Percentiles rank a stretch among this genome's conserved stretches.
phyloP scores from a whole-genome alignment of 495 filamentous ascomycete genomes.

The Penicillium atrosanguineum region DNA sequence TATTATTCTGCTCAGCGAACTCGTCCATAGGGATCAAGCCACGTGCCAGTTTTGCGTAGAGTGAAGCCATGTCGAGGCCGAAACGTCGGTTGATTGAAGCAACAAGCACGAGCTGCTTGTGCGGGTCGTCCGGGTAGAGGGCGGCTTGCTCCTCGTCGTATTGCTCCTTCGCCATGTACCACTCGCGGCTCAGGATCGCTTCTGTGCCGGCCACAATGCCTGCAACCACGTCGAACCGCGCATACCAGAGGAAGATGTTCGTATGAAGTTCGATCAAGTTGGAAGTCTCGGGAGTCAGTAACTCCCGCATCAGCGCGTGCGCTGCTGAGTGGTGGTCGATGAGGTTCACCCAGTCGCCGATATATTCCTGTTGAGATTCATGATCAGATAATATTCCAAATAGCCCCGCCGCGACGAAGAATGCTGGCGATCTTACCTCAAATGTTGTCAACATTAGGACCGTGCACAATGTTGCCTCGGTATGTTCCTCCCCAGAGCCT shows the following conservation, averaged over 20 bases:
- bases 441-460: slow-evolving; percentile 91
- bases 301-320: slow-evolving; percentile 69
- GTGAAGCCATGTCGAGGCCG: slow-evolving; percentile 73
- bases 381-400: background rate
- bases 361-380: slow-evolving; percentile 64
- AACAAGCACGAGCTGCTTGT: slow-evolving; percentile 62
- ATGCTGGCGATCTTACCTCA: slow-evolving; percentile 56
- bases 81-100: slow-evolving; percentile 68
- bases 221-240: slow-evolving; percentile 81
- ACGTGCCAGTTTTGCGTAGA: slow-evolving; percentile 66
- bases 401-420: background rate
- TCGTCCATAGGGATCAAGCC: slow-evolving; percentile 63
- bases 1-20: slow-evolving; percentile 61
- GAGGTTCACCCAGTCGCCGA: slow-evolving; percentile 92
- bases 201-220: slow-evolving; percentile 78
- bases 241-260: slow-evolving; percentile 81
- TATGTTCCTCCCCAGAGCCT: slow-evolving; percentile 64
- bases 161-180: slow-evolving; percentile 67
- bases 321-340: slow-evolving; percentile 92
- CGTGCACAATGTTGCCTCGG: slow-evolving; percentile 74
- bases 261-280: slow-evolving; percentile 66
- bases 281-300: slow-evolving; percentile 75
- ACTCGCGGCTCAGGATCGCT: slow-evolving; percentile 71
- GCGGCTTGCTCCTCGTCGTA: slow-evolving; percentile 59
- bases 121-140: slow-evolving; percentile 59